Conservation (phyloP, 495 filamentous ascomycete genomes). For the Annulohypoxylon maeteangense region DNA sequence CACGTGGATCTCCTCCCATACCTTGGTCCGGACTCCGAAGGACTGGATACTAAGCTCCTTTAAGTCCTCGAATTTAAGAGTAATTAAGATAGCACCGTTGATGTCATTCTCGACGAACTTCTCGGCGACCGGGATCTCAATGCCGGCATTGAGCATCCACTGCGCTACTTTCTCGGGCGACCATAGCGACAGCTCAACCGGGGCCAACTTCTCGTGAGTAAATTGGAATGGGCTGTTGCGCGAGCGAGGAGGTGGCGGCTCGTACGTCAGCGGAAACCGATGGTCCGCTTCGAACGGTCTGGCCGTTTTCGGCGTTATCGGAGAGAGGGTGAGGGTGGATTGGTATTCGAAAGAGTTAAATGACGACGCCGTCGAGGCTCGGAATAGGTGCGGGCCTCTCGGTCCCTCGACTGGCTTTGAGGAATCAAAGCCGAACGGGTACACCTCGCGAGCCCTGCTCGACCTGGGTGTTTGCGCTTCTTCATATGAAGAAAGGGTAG, state of each 20-base stretch:
- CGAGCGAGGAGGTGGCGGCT: slow-evolving; percentile 50
- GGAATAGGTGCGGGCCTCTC: slow-evolving; percentile 88
- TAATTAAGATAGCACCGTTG: slow-evolving; percentile 81
- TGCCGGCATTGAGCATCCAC: slow-evolving; percentile 79
- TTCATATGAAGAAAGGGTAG: slow-evolving; percentile 80
- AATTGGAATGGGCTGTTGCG: slow-evolving; percentile 58
- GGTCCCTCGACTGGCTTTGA: slow-evolving; percentile 79
- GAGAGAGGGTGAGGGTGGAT: slow-evolving; percentile 73
- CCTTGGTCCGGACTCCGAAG: slow-evolving; percentile 85
- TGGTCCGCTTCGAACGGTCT: slow-evolving; percentile 47
- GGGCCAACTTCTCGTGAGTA: slow-evolving; percentile 66
- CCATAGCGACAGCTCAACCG: slow-evolving; percentile 70
- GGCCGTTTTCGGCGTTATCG: slow-evolving; percentile 61
- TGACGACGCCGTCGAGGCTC: slow-evolving; percentile 62
- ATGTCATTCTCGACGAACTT: slow-evolving; percentile 93
- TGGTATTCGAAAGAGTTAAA: slow-evolving; percentile 65
- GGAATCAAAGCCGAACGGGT: slow-evolving; percentile 47
- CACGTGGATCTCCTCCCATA: slow-evolving; percentile 85
- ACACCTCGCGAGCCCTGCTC: slow-evolving; percentile 51
- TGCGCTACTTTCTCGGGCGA: slow-evolving; percentile 76
- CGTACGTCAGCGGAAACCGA: slow-evolving; percentile 48
- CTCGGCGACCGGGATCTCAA: slow-evolving; percentile 78
- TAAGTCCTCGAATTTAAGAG: slow-evolving; percentile 90
- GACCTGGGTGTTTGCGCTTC: slow-evolving; percentile 76
- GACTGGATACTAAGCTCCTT: slow-evolving; percentile 93